Conservation (phyloP, 2,329 filamentous ascomycete genomes). For the Byssochlamys sp. region DNA sequence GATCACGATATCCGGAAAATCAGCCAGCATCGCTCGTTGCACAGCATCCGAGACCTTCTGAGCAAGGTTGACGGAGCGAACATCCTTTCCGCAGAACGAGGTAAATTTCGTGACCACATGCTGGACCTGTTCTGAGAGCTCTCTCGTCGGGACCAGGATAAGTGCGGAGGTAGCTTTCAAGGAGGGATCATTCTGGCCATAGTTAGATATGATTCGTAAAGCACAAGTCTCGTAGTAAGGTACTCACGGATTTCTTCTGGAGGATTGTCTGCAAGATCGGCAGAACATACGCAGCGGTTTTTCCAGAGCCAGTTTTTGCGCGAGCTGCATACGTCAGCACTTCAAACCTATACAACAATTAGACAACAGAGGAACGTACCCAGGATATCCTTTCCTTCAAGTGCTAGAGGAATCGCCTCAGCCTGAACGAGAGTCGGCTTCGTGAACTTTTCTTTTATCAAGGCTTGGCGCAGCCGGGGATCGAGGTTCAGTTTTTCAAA, state of each 20-base stretch:
- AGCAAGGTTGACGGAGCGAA: conserved; percentile 75
- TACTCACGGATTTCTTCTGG: conserved; percentile 59
- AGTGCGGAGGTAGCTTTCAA: conserved; percentile 57
- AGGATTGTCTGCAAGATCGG: conserved; percentile 79
- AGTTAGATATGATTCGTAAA: conserved; percentile 1
- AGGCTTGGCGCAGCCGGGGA: conserved; percentile 71
- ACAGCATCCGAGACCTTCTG: conserved; percentile 85
- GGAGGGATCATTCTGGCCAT: conserved; percentile 24
- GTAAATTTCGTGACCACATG: conserved; percentile 68
- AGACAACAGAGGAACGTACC: conserved; percentile 25
- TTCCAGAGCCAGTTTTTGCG: conserved; percentile 89
- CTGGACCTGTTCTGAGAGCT: conserved; percentile 83
- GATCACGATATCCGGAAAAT: conserved; percentile 78
- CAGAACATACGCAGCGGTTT: conserved; percentile 90
- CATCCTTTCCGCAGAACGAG: conserved; percentile 72
- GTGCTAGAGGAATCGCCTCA: conserved; percentile 74
- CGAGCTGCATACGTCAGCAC: conserved; percentile 48
- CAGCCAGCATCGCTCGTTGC: conserved; percentile 73
- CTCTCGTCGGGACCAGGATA: conserved; percentile 85
- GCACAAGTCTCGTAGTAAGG: neutral
- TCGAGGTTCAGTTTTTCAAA: conserved; percentile 77
- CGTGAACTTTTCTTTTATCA: conserved; percentile 73
- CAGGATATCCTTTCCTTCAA: conserved; percentile 80
- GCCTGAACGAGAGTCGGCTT: conserved; percentile 82
- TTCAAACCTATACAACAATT: neutral